Base-by-base conservation (phyloP, 2,329 filamentous ascomycete genomes). In the Trichoderma guizhouense region DNA sequence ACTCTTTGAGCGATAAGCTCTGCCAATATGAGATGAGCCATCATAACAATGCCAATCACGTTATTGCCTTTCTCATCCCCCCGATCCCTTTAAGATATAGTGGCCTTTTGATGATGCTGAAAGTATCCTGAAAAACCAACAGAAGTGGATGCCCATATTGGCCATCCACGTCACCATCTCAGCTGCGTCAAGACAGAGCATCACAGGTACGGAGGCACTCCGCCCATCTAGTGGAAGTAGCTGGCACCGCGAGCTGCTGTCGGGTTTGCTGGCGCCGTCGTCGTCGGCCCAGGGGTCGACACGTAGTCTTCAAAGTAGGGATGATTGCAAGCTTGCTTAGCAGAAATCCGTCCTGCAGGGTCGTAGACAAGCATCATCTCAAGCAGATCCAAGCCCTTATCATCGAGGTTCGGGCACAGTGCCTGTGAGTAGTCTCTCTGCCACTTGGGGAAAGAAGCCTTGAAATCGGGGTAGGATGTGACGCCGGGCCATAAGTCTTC, bases 401-500 rank as follows among this genome's bases (percentile, higher is more conserved):
- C 89, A 75, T 97, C 93, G 61, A 97, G 87, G 69, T 87, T 91
- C 57, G 89, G 88, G 78, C 94, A 93, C 43, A 96, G 86, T 32
- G 88, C 84, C 63, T 86, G 85, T 28, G 87, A 86, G 72, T 88
- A 86, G 78, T 94, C 91, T 71, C 93, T 90, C 77, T 88, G 87
- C 94, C 94, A 97, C 83, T 97, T 97, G 75, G 94, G 94, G 83
- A 97, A 97, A 3, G 93, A 95, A 32, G 92, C 82, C 83, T 97
- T 97, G 87, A 94, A 97, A 82, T 97, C 95, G 55, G 94, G 94
- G 84, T 97, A 97, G 8, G 93, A 94, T n/a, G 93, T 96, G 72
- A 97, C 94, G 73, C 94, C 94, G 36, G 94, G 94, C 94, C 94
- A 97, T 72, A 90, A 86, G 8, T 89, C 86, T 79, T 97, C 94